Conservation (phyloP, 768 basidiomycete genomes). For the Termitomyces sp. region DNA sequence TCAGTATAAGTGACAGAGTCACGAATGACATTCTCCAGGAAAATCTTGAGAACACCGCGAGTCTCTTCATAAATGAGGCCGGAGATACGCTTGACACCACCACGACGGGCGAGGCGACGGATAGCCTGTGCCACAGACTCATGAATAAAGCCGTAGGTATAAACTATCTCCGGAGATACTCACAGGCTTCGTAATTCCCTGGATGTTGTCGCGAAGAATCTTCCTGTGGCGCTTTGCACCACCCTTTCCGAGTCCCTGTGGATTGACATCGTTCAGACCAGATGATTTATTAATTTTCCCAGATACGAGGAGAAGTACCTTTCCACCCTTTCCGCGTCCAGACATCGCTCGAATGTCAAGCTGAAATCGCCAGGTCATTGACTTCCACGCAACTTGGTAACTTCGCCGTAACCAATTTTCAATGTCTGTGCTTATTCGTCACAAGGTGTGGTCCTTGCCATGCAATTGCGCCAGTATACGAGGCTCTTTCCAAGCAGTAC, state of each 20-base stretch:
- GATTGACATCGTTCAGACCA: conserved; percentile 5
- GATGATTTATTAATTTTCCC: not conserved
- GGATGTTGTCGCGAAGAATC: conserved; percentile 79
- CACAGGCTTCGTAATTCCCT: conserved; percentile 41
- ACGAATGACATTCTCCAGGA: conserved; percentile 51
- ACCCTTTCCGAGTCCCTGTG: conserved; percentile 71
- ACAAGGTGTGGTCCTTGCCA: conserved; percentile 87
- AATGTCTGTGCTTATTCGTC: conserved; percentile 9
- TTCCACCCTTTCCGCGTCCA: conserved; percentile 77
- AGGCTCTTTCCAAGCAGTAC: conserved; percentile 65
- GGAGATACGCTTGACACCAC: conserved; percentile 78
- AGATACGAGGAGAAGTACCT: conserved; percentile 34
- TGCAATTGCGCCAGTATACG: conserved; percentile 72
- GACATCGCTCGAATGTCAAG: conserved; percentile 40
- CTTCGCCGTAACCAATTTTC: conserved; percentile 3
- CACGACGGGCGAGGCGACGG: conserved; percentile 79
- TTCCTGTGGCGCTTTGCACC: conserved; percentile 78
- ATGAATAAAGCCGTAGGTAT: conserved; percentile 2
- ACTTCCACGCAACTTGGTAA: conserved; percentile 84
- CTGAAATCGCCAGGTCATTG: conserved; percentile 54
- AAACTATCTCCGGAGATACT: not conserved
- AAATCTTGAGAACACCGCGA: conserved; percentile 74
- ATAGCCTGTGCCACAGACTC: conserved; percentile 54
- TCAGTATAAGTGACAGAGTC: conserved; percentile 74
- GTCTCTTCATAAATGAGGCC: conserved; percentile 81